Conservation (phyloP, 139 green algal species). For the Pseudopediastrum boryanum region DNA sequence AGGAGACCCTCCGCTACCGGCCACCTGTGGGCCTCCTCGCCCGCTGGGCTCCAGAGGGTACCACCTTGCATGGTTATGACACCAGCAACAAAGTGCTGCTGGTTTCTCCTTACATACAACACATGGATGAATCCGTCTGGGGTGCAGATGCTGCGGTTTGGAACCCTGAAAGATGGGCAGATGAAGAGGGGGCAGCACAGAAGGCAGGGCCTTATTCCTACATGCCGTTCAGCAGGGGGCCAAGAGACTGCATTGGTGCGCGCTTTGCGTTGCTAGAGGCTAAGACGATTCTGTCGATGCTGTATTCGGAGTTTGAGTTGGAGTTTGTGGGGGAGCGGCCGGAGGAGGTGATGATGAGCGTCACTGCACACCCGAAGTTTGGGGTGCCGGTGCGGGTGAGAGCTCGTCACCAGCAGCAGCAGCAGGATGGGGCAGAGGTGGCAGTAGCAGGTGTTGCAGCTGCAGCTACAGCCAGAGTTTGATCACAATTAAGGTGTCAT, state of each 20-base stretch:
- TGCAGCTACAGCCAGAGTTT: not conserved
- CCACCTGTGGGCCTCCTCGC: slow-evolving; percentile 25
- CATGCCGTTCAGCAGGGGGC: slow-evolving; percentile 34
- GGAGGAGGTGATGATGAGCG: slow-evolving; percentile 33
- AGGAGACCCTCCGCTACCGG: slow-evolving; percentile 19
- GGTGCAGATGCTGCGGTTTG: slow-evolving; percentile 25
- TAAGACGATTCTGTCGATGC: slow-evolving; percentile 5
- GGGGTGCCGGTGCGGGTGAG: slow-evolving; percentile 19
- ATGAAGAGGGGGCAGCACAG: slow-evolving; percentile 12
- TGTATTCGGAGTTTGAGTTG: slow-evolving; percentile 21
- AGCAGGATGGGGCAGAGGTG: not conserved
- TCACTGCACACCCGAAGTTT: slow-evolving; percentile 36
- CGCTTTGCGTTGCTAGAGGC: slow-evolving; percentile 39
- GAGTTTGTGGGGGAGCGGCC: slow-evolving; percentile 11
- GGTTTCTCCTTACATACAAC: slow-evolving; percentile 31
- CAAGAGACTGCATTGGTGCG: slow-evolving; percentile 35
- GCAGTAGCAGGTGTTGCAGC: not conserved
- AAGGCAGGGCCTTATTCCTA: slow-evolving; percentile 19
- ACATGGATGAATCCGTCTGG: slow-evolving; percentile 30
- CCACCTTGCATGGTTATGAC: slow-evolving; percentile 16
- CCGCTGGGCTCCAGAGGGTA: slow-evolving; percentile 23
- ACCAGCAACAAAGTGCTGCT: slow-evolving; percentile 31
- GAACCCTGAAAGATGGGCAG: slow-evolving; percentile 24
- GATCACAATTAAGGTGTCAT: no score
- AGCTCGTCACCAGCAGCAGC: not conserved